Conservation (phyloP, 306 rosid species). For the Psophocarpus tetragonolobus region DNA sequence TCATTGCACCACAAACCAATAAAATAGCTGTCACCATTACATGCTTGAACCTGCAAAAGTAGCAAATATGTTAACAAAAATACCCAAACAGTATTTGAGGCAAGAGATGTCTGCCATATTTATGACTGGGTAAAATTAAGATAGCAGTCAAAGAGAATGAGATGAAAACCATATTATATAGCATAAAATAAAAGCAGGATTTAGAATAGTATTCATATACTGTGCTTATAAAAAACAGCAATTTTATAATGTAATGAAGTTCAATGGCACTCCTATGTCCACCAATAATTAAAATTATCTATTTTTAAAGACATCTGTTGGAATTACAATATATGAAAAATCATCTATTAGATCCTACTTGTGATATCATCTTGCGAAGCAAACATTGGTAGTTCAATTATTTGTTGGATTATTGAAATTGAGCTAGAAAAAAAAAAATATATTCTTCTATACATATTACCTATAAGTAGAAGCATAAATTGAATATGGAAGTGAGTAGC, state of each 20-base stretch:
- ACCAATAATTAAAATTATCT: conserved; percentile 18
- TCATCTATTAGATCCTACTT: conserved; percentile 9
- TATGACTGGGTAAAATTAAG: conserved; percentile 9
- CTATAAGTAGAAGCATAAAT: conserved; percentile 73
- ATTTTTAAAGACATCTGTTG: background rate
- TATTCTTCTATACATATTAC: conserved; percentile 44
- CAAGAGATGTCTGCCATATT: background rate
- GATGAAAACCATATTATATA: conserved; percentile 10
- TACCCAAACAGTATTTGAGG: background rate
- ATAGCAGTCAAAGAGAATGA: conserved; percentile 10
- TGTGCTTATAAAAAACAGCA: too few species aligned
- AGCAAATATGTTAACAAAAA: conserved; percentile 23
- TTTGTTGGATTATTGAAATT: conserved; percentile 7
- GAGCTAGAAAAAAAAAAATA: conserved; percentile 3
- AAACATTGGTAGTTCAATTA: conserved; percentile 18
- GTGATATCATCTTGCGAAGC: conserved; percentile 2
- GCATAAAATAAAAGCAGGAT: background rate
- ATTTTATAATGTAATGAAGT: background rate
- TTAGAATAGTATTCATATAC: background rate
- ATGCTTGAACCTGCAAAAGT: conserved; percentile 80
- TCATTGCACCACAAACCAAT: conserved; percentile 96
- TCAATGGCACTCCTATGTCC: conserved; percentile 16
- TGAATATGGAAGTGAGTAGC: conserved; percentile 95
- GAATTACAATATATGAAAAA: conserved; percentile 8
- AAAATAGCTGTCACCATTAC: conserved; percentile 76